Base-by-base conservation (phyloP, 2,329 filamentous ascomycete species). In the Mycocentrospora acerina region DNA sequence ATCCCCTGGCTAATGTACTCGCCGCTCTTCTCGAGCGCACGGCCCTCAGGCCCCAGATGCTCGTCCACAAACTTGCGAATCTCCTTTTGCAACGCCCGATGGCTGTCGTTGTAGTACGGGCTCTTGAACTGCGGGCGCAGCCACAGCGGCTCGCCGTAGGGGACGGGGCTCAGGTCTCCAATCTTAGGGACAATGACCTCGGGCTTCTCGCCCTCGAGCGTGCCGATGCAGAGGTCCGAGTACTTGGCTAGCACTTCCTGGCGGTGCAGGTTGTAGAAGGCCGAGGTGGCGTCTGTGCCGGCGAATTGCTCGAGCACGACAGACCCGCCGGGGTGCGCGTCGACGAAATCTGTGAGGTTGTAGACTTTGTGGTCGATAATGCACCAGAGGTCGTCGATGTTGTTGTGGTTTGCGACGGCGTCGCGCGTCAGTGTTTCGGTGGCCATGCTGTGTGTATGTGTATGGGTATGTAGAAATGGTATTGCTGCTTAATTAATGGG, bases 221-320 rank as follows among this genome's bases (percentile, higher is more conserved):
- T 86, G 59, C 89, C 89, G 55, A 95, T 78, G 67, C 80, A 85
- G 13, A 95, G 78, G 56, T 80, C 75, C 31, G 77, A 71, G 74
- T 94, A 94, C 66, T 90, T 90, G 44, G 82, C 73, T 9, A 95
- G 78, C n/a, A 94, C 87, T 69, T 95, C 89, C 55, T 95, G 88
- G 17, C 89, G 78, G 71, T 95, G 90, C 36, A 95, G 82, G 73
- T 94, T 94, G 79, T 94, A 95, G 70, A 94, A 95, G 40, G 85
- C 85, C 24, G 78, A 72, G 2, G 89, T 95, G 34, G 88, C 88
- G 61, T 95, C 89, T 51, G 81, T 78, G 46, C 89, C 89, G 19
- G 86, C 89, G 32, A 91, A 80, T 69, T 95, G 88, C 37, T 80
- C 77, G 25, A 94, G 80, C 16, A 94, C 88, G 29, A 86, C 82